phyloP scores from a whole-genome alignment of 202 grass and related monocot species.

The Setaria viridis region DNA sequence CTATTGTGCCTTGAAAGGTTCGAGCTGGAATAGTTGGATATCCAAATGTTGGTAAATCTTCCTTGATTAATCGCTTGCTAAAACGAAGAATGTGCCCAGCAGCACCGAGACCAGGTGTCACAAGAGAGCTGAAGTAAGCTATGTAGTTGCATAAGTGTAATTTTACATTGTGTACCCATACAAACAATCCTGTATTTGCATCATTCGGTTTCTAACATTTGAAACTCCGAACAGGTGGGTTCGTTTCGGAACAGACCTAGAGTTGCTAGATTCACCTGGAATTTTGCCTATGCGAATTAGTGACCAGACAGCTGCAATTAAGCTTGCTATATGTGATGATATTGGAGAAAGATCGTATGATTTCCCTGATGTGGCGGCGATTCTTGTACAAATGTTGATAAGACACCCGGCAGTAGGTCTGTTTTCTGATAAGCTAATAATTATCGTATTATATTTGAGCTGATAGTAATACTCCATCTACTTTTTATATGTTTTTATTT shows the following conservation, averaged over 20 bases:
- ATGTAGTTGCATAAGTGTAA: not conserved
- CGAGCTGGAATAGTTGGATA: conserved; percentile 97
- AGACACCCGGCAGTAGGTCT: conserved; percentile 77
- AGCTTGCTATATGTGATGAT: conserved; percentile 98
- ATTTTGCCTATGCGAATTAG: conserved; percentile 97
- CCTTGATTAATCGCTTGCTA: conserved; percentile 93
- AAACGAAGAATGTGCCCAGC: conserved; percentile 97
- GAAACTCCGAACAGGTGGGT: conserved; percentile 70
- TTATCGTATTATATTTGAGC: conserved; percentile 33
- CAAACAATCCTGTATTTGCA: conserved; percentile 22
- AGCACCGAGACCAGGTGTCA: conserved; percentile 94
- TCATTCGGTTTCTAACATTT: conserved; percentile 32
- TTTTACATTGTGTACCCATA: conserved; percentile 24
- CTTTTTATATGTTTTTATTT: conserved; percentile 4
- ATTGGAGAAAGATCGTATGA: conserved; percentile 97
- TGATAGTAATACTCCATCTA: not conserved
- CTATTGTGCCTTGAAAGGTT: conserved; percentile 57
- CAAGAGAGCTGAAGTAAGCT: conserved; percentile 91
- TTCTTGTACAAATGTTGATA: conserved; percentile 86
- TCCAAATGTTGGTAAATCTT: conserved; percentile 98
- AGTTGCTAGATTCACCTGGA: conserved; percentile 94
- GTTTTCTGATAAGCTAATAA: conserved; percentile 37
- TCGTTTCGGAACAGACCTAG: conserved; percentile 87
- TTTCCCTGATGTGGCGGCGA: conserved; percentile 73
- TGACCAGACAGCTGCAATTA: conserved; percentile 91